Conservation (phyloP, 345 rosid genomes). For the Acer campestre region DNA sequence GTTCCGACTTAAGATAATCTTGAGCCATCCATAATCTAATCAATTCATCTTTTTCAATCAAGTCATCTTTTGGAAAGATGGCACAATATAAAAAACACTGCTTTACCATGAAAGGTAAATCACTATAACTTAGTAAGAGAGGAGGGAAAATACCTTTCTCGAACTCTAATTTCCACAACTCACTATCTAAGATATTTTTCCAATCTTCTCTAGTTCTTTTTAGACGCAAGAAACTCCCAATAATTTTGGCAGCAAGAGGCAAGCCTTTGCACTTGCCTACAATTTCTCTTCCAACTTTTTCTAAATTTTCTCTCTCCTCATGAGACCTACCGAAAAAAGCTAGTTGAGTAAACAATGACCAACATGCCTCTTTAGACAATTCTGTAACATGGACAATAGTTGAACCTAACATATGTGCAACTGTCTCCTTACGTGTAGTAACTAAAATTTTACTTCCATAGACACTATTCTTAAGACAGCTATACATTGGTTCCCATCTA, state of each 20-base stretch:
- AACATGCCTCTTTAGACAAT: constrained; percentile 11
- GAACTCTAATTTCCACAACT: constrained; percentile 14
- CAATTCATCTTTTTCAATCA: neutral
- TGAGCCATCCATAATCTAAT: neutral
- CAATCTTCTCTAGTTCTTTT: constrained; percentile 7
- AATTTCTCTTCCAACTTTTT: constrained; percentile 15
- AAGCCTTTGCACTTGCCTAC: constrained; percentile 29
- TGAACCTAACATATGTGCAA: neutral
- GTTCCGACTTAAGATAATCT: neutral
- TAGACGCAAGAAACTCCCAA: constrained; percentile 23
- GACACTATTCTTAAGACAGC: neutral
- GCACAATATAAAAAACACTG: constrained; percentile 15
- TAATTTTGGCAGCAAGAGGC: constrained; percentile 24
- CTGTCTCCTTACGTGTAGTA: neutral
- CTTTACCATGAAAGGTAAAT: neutral
- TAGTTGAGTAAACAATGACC: constrained; percentile 19
- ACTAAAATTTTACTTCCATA: neutral
- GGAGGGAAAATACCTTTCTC: constrained; percentile 11
- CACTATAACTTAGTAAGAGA: constrained; percentile 3
- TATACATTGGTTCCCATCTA: neutral
- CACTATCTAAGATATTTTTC: constrained; percentile 17
- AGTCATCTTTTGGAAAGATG: constrained; percentile 13
- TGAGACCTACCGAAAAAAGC: constrained; percentile 19
- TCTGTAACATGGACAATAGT: neutral
- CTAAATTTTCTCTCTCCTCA: neutral